Evolutionary conservation across 106 monocot genomes (phyloP), one percentile per base, ranked within the genome.

Genomic region (Agapanthus africanus): DNA sequence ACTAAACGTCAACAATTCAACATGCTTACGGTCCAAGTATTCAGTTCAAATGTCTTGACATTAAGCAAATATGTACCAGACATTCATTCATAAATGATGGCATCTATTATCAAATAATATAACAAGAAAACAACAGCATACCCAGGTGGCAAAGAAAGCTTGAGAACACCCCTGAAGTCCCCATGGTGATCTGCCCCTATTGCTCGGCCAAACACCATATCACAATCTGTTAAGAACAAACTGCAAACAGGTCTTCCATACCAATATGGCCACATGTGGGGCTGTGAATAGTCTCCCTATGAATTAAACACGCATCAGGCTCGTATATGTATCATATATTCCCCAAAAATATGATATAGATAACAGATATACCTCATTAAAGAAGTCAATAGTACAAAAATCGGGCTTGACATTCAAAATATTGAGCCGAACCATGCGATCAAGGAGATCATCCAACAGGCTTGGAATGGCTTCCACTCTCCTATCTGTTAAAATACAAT

Each of bases 381-480:
- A 91, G 78, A 85, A 85, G 70, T 91, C 91, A 70, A 91, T 73
- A 42, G 75, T 73, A 51, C 91, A 91, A 80, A 54, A 91, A 65
- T 91, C 87, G 47, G 91, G 91, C 31, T 76, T 78, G 37, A 46
- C 42, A 3, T 71, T 65, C 46, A 88, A 67, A 72, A 88, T 59
- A 62, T 85, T 79, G 38, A 71, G 70, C 14, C 79, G 60, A 73
- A 69, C 52, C 44, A 85, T 40, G 25, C 66, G 71, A 73, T 82
- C 84, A 73, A 85, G 25, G 56, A 87, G 31, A 57, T 83, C 78
- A 28, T 85, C 78, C 49, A 91, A 11, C 10, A 73, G 35, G 37
- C 41, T 73, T 23, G 91, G 91, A 70, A 91, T 72, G 21, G 68
- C 49, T 37, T 91, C 87, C 66, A 82, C 87, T 69, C 65, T 91